These are phyloP conservation scores for Cryptococcus jaspeensis DNA, from an alignment of 1,284 basidiomycete species.

Conservation along the genomic window DNA sequence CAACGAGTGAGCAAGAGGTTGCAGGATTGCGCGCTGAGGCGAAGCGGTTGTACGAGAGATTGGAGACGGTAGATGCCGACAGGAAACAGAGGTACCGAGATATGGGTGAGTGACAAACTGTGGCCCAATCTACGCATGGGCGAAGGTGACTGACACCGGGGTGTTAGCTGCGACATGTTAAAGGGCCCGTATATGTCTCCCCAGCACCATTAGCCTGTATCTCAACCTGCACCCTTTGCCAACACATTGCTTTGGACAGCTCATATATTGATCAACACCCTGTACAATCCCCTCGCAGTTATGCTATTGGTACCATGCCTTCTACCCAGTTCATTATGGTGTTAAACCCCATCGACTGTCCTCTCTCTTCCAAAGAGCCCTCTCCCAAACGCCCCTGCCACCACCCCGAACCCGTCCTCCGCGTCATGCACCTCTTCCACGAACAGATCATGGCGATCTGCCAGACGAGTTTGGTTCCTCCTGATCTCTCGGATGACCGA, in stretches of 20 bases:
- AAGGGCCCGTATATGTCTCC: no score
- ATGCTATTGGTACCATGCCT: no score
- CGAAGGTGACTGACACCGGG: no score
- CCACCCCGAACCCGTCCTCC: slow-evolving; percentile 76
- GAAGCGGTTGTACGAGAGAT: slow-evolving; percentile 28
- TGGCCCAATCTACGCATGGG: no score
- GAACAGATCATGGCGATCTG: slow-evolving; percentile 86
- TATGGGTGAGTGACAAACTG: slow-evolving; percentile 26
- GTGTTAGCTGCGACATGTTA: no score
- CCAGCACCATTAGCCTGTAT: no score
- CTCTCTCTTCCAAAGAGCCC: slow-evolving; percentile 54
- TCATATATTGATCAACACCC: no score
- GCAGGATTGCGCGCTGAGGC: slow-evolving; percentile 27
- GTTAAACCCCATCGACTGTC: slow-evolving; percentile 1
- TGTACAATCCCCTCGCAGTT: no score
- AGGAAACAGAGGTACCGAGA: slow-evolving; percentile 48
- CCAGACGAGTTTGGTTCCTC: slow-evolving; percentile 74
- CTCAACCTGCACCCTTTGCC: no score
- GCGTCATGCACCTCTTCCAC: slow-evolving; percentile 77
- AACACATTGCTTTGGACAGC: no score
- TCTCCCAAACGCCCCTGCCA: slow-evolving; percentile 75
- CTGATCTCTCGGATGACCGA: slow-evolving; percentile 85
- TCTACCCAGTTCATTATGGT: no score
- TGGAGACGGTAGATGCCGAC: slow-evolving; percentile 45
- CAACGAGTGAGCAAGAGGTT: slow-evolving; percentile 13